phyloP scores from a whole-genome alignment of 805 yeast species.

The Starmera amethionina region DNA sequence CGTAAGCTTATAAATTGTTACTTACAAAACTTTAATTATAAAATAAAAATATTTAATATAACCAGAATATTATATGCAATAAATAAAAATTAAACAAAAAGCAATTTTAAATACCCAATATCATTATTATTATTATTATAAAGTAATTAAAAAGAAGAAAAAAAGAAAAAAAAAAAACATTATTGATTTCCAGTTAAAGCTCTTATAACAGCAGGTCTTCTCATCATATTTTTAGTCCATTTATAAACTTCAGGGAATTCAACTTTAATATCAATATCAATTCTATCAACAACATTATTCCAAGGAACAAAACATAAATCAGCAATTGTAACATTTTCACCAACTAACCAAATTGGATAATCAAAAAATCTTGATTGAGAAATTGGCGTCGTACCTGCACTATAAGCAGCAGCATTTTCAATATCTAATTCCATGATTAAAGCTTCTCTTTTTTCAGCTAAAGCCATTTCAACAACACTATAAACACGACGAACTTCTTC shows the following conservation, averaged over 20 bases:
- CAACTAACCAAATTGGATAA: slow-evolving; percentile 92
- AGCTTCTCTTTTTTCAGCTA: slow-evolving; percentile 88
- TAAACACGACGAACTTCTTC: slow-evolving; percentile 91
- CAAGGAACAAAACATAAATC: slow-evolving; percentile 92
- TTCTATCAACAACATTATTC: slow-evolving; percentile 91
- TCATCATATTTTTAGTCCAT: slow-evolving; percentile 94
- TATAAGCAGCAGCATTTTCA: slow-evolving; percentile 80
- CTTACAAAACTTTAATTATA: no score
- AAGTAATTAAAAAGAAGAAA: no score
- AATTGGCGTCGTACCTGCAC: slow-evolving; percentile 81
- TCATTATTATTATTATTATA: no score
- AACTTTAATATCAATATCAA: slow-evolving; percentile 76
- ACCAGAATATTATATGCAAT: no score
- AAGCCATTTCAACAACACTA: slow-evolving; percentile 90
- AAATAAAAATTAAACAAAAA: no score
- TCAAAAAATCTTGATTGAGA: slow-evolving; percentile 82
- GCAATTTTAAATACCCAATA: no score
- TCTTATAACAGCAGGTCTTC: slow-evolving; percentile 82
- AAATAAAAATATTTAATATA: no score
- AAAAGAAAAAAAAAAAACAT: background rate
- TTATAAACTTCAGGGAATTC: slow-evolving; percentile 94
- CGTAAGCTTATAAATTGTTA: no score
- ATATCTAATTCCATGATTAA: slow-evolving; percentile 80
- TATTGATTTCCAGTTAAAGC: slow-evolving; percentile 66
- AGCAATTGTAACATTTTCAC: slow-evolving; percentile 75